Conservation (phyloP, 306 rosid genomes). For the Purshia tridentata region DNA sequence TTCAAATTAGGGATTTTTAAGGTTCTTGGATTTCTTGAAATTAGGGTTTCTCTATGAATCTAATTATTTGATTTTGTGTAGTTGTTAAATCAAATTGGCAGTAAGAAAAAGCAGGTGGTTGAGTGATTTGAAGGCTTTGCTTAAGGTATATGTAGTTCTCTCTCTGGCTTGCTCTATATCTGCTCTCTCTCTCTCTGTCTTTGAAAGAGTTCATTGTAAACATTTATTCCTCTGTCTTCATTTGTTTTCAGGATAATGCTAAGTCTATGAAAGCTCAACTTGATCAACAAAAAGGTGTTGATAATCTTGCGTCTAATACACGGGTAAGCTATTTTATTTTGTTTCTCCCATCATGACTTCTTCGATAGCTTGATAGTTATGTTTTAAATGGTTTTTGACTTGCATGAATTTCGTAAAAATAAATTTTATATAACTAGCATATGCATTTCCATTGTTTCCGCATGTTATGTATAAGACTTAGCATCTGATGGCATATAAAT, state of each 20-base stretch:
- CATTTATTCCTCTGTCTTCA: slow-evolving; percentile 14
- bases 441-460: not conserved
- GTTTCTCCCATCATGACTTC: not conserved
- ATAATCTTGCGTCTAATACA: slow-evolving; percentile 87
- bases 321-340: slow-evolving; percentile 49
- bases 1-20: too few species aligned
- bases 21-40: too few species aligned
- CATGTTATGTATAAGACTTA: not conserved
- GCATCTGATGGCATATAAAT: not conserved
- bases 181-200: too few species aligned
- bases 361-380: not conserved
- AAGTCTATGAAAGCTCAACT: slow-evolving; percentile 84
- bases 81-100: too few species aligned
- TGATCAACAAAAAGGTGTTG: slow-evolving; percentile 93
- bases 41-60: too few species aligned
- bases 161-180: too few species aligned
- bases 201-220: not conserved
- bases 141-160: too few species aligned
- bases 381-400: not conserved
- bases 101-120: too few species aligned
- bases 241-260: slow-evolving; percentile 82
- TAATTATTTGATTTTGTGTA: too few species aligned
- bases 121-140: too few species aligned
- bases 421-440: not conserved
- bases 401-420: not conserved